phyloP scores from a whole-genome alignment of 345 rosid genomes.

The Arabidopsis arenosa region DNA sequence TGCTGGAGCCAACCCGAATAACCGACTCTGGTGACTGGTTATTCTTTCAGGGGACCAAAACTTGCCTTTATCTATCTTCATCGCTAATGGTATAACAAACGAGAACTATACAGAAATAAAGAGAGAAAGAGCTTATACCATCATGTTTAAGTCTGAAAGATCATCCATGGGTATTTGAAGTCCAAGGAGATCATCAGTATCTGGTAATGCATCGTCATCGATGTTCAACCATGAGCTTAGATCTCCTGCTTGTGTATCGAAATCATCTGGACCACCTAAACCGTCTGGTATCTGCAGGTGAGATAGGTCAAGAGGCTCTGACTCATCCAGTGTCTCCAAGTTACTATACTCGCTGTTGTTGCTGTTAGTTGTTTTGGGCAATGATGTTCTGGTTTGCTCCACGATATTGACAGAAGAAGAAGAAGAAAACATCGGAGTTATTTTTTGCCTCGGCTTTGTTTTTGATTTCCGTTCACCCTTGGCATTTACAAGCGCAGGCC shows the following conservation, averaged over 20 bases:
- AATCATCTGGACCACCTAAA: constrained; percentile 61
- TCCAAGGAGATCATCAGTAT: constrained; percentile 78
- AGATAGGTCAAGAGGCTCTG: constrained; percentile 73
- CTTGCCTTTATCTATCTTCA: constrained; percentile 46
- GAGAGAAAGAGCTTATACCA: constrained; percentile 62
- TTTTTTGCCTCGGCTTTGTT: constrained; percentile 91
- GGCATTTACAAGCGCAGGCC: constrained; percentile 69
- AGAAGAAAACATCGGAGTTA: constrained; percentile 59
- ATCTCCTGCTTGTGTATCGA: constrained; percentile 71
- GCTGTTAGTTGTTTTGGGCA: constrained; percentile 58
- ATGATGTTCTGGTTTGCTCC: constrained; percentile 64
- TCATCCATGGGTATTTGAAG: constrained; percentile 99
- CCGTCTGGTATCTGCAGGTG: constrained; percentile 71
- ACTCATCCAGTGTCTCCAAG: constrained; percentile 70
- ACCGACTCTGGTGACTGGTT: constrained; percentile 60
- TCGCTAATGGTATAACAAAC: constrained; percentile 75
- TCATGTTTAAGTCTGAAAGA: constrained; percentile 93
- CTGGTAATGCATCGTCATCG: constrained; percentile 90
- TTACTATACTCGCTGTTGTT: constrained; percentile 59
- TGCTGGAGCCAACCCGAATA: constrained; percentile 56
- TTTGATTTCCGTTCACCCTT: constrained; percentile 92
- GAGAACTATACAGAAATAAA: constrained; percentile 74
- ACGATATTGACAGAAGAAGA: constrained; percentile 60
- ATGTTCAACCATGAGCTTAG: constrained; percentile 93
- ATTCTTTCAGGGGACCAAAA: constrained; percentile 55